Conservation (phyloP, 768 basidiomycete species). For the Russula brevipes region DNA sequence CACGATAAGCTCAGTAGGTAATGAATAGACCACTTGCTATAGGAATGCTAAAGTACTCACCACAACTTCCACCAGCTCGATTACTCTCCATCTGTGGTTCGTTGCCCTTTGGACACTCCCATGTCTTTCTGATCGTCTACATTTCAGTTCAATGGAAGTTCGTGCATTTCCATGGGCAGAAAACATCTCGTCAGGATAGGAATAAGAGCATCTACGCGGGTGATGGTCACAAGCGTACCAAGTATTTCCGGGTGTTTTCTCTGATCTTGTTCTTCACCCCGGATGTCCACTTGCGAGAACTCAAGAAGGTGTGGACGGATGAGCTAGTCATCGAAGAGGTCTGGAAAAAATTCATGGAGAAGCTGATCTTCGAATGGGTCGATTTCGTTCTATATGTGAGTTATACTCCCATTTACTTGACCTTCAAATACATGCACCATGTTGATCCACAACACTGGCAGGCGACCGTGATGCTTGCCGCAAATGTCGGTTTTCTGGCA, state of each 20-base stretch:
- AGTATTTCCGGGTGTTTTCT: background rate
- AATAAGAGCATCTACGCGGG: slow-evolving; percentile 7
- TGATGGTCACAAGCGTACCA: background rate
- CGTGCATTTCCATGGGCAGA: slow-evolving; percentile 14
- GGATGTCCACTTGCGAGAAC: slow-evolving; percentile 15
- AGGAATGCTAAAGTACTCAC: background rate
- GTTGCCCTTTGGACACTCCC: background rate
- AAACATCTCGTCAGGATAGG: slow-evolving; percentile 5
- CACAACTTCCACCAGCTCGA: background rate
- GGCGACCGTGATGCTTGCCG: slow-evolving; percentile 35
- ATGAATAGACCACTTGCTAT: background rate
- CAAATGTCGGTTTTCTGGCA: slow-evolving; percentile 35
- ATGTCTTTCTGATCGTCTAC: background rate
- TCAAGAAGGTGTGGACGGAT: slow-evolving; percentile 13
- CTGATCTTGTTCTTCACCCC: slow-evolving; percentile 11
- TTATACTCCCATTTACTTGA: background rate
- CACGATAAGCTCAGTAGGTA: background rate
- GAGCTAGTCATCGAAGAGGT: background rate
- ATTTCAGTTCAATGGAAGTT: slow-evolving; percentile 10
- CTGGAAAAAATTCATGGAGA: slow-evolving; percentile 13
- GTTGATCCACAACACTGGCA: slow-evolving; percentile 7
- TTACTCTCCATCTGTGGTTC: slow-evolving; percentile 10
- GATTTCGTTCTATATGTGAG: slow-evolving; percentile 20
- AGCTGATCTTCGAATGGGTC: slow-evolving; percentile 13
- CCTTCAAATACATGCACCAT: background rate